Evolutionary conservation across 805 yeast species (phyloP), one percentile per base, ranked within the genome.

Genomic region (Saccharomyces eubayanus): DNA sequence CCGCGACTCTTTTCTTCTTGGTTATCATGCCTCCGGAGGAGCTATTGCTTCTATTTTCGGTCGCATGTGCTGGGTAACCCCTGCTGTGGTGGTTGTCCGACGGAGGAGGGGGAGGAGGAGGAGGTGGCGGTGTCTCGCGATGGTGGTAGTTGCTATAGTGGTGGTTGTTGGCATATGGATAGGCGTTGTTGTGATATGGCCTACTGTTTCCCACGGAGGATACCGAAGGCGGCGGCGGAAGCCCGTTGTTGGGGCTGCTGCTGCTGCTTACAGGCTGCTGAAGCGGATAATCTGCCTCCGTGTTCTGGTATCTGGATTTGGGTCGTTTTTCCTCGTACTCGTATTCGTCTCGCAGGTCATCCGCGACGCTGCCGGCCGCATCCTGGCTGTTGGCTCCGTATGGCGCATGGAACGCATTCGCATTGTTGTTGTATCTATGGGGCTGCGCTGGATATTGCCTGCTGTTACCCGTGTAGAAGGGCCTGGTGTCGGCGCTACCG

Each of bases 1-100:
- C 57, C 20, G 56, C 50, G 16, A 56, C 41, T 21, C 51, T 48
- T 20, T 20, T 40, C 43, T n/a, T 36, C 24, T 36, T n/a, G 43
- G 2, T 21, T 3, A 36, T 8, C 11, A 9, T 31, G 41, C 9
- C 14, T 16, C 41, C 9, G n/a, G 41, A 31, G 41, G 9, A 21
- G 21, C 43, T 36, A 24, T 16, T 47, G 16, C 29, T 46, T 28
- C 41, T 27, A 5, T 36, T 51, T 9, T 29, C 30, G 21, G 21
- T 6, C 3, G 29, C 29, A 6, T 12, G 21, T 8, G 40, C 53
- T 16, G 41, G 31, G 30, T 46, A 16, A 31, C 40, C 46, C 8
- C 6, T 49, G 40, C 21, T 20, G 1, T 46, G 20, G 29, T 31
- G 24, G 24, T 11, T 29, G 16, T 14, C 6, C 10, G 52, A 28